phyloP scores from a whole-genome alignment of 208 protist genomes.

The Crithidia sp. region DNA sequence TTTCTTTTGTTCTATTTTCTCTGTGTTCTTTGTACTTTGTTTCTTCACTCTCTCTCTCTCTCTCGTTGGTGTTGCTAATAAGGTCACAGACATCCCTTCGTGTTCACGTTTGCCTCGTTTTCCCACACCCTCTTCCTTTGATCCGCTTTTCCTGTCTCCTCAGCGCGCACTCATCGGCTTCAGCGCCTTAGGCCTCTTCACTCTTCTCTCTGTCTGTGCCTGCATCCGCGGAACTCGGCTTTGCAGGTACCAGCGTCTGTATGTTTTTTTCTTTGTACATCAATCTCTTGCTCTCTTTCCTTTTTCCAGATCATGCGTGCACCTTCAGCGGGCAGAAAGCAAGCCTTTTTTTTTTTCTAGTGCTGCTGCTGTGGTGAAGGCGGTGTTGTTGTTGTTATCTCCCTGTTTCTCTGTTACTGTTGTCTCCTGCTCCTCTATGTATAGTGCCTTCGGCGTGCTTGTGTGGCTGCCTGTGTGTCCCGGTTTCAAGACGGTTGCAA shows the following conservation, averaged over 20 bases:
- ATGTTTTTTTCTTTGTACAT: background rate
- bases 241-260: too few species aligned
- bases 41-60: too few species aligned
- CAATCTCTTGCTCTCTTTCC: background rate
- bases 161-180: background rate
- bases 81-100: background rate
- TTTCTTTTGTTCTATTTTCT: background rate
- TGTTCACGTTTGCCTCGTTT: background rate
- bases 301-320: background rate
- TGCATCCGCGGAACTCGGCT: too few species aligned
- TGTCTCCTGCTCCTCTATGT: too few species aligned
- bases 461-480: too few species aligned
- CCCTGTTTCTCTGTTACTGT: conserved; percentile 5
- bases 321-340: too few species aligned
- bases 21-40: background rate
- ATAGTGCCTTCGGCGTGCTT: too few species aligned
- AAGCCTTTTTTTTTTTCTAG: too few species aligned
- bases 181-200: background rate
- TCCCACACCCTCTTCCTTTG: background rate
- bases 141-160: background rate
- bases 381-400: background rate
- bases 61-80: too few species aligned
- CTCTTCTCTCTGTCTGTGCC: too few species aligned
- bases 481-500: too few species aligned
- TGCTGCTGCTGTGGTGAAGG: background rate